These are phyloP conservation scores for Cystobasidium slooffiae DNA, from an alignment of 1,284 basidiomycete genomes.

Conservation along the genomic window DNA sequence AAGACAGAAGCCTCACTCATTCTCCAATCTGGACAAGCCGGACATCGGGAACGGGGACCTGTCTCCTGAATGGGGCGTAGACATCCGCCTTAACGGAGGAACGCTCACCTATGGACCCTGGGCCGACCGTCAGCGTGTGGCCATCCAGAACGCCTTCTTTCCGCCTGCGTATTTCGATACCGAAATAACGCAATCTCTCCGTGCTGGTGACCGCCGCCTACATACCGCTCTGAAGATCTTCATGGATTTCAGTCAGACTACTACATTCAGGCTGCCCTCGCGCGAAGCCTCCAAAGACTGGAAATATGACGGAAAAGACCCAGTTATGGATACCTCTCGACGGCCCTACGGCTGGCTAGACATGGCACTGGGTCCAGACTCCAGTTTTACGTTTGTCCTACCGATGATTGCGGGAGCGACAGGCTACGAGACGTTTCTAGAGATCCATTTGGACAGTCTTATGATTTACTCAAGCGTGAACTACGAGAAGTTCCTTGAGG, in stretches of 20 bases:
- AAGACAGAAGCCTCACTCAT: not conserved
- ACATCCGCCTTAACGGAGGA: slow-evolving; percentile 76
- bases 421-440: slow-evolving; percentile 77
- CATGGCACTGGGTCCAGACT: slow-evolving; percentile 74
- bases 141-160: slow-evolving; percentile 79
- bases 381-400: slow-evolving; percentile 78
- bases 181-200: slow-evolving; percentile 64
- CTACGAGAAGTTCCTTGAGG: slow-evolving; percentile 73
- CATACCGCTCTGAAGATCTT: slow-evolving; percentile 79
- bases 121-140: slow-evolving; percentile 83
- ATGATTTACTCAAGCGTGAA: slow-evolving; percentile 81
- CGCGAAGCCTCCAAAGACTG: slow-evolving; percentile 86
- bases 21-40: slow-evolving; percentile 56
- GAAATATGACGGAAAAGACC: slow-evolving; percentile 72
- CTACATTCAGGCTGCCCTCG: slow-evolving; percentile 78
- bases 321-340: slow-evolving; percentile 59
- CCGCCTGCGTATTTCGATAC: slow-evolving; percentile 74
- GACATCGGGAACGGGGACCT: slow-evolving; percentile 83
- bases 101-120: slow-evolving; percentile 85
- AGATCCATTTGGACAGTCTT: slow-evolving; percentile 81
- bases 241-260: slow-evolving; percentile 75
- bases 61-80: slow-evolving; percentile 89
- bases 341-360: slow-evolving; percentile 70
- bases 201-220: slow-evolving; percentile 75
- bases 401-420: slow-evolving; percentile 73